These are phyloP conservation scores for Grosmannia clavigera DNA, from an alignment of 2,329 filamentous ascomycete species.

Conservation along the genomic window DNA sequence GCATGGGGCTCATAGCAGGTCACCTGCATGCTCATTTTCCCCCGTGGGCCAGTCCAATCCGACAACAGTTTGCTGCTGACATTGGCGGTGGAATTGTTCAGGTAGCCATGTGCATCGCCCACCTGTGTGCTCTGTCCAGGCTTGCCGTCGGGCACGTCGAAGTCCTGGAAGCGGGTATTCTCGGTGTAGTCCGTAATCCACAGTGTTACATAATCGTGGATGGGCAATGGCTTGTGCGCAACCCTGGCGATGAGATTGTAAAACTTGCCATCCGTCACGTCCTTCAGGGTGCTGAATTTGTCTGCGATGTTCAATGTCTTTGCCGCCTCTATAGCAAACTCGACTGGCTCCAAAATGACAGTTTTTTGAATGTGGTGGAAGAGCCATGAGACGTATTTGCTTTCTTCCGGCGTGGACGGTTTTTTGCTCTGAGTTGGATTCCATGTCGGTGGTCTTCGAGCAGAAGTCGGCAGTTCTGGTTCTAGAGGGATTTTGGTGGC, in stretches of 20 bases:
- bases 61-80: conserved; percentile 7
- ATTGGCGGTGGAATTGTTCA: conserved; percentile 14
- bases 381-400: conserved; percentile 34
- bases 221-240: conserved; percentile 36
- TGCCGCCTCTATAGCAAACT: conserved; percentile 28
- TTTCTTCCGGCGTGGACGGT: conserved; percentile 19
- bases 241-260: conserved; percentile 63
- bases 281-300: conserved; percentile 54
- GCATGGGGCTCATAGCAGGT: conserved; percentile 60
- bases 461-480: conserved; percentile 23
- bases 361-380: conserved; percentile 32
- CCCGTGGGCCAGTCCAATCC: conserved; percentile 62
- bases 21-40: conserved; percentile 58
- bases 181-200: conserved; percentile 77
- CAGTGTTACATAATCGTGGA: conserved; percentile 39
- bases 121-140: conserved; percentile 33
- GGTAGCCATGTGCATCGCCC: conserved; percentile 36
- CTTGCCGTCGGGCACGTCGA: conserved; percentile 18
- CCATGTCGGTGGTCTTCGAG: conserved; percentile 14
- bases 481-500: conserved; percentile 26
- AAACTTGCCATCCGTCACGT: conserved; percentile 44
- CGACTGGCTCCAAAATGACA: conserved; percentile 26
- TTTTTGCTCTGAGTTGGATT: conserved; percentile 4
- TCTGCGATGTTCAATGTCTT: conserved; percentile 31
- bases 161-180: conserved; percentile 51